Percentiles rank a stretch among this genome's conserved stretches.
Conservation (phyloP, 768 basidiomycete species). For the Suillus bovinus region DNA sequence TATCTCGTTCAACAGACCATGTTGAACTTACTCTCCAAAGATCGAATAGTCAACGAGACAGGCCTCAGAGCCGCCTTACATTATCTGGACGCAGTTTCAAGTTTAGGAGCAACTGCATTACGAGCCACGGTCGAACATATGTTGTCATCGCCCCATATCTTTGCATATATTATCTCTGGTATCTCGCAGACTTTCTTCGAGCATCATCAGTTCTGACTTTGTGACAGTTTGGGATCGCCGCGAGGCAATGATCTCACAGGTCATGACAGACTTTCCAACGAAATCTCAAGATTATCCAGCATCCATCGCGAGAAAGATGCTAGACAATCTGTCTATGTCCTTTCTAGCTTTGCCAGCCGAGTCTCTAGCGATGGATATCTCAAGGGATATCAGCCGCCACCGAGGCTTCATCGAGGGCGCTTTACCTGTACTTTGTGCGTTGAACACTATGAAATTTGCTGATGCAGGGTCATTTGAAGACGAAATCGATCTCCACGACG, state of each 20-base stretch:
- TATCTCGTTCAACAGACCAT: not conserved
- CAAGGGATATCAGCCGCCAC: conserved; percentile 18
- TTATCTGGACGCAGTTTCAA: conserved; percentile 27
- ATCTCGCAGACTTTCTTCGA: not conserved
- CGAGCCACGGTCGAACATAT: conserved; percentile 28
- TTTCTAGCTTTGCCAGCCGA: conserved; percentile 24
- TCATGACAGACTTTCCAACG: conserved; percentile 36
- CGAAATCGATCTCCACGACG: conserved; percentile 12
- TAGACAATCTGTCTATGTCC: conserved; percentile 27
- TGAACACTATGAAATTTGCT: conserved; percentile 11
- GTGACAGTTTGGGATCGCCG: conserved; percentile 16
- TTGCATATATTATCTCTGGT: conserved; percentile 32
- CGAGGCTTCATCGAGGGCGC: conserved; percentile 26
- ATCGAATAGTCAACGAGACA: conserved; percentile 18
- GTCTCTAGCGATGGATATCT: conserved; percentile 14
- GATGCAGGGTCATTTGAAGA: not conserved
- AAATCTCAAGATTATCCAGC: conserved; percentile 20
- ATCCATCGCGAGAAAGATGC: conserved; percentile 25
- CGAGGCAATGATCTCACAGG: conserved; percentile 22
- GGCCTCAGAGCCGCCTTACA: conserved; percentile 18
- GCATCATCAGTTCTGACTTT: not conserved
- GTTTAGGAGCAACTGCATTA: conserved; percentile 19
- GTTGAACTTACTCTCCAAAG: conserved; percentile 4
- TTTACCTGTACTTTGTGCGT: conserved; percentile 22
- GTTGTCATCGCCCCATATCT: conserved; percentile 26